A percentile compares a stretch with the other conserved stretches of the same genome.
Evolutionary conservation across 1,284 basidiomycete species (phyloP).

Genomic region (Melampsora larici-populina): DNA sequence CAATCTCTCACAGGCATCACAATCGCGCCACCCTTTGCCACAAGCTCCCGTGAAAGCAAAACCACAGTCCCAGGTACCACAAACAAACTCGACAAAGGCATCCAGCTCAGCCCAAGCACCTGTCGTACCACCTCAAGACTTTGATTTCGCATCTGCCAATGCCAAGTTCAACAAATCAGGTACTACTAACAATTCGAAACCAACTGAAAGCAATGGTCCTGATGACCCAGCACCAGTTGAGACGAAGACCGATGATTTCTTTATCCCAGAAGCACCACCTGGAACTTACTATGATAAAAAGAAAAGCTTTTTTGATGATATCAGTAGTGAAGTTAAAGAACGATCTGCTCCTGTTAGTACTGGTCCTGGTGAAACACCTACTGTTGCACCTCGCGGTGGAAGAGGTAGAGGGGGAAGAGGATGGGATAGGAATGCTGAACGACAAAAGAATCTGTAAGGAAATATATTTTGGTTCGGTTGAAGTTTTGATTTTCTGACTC

Average conservation of each 20-base stretch:
- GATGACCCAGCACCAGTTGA: background rate
- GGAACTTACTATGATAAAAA: conserved; percentile 40
- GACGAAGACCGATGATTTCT: conserved; percentile 18
- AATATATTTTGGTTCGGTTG: background rate
- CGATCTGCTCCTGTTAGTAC: background rate
- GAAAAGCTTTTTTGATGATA: conserved; percentile 43
- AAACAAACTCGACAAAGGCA: conserved; percentile 3
- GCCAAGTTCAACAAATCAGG: conserved; percentile 32
- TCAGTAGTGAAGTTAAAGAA: conserved; percentile 38
- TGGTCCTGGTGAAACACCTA: background rate
- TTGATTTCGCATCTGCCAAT: conserved; percentile 36
- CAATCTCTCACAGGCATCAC: conserved; percentile 3
- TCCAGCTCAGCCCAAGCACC: background rate
- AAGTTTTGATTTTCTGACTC: background rate
- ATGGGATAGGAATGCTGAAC: conserved; percentile 37
- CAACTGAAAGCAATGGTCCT: background rate
- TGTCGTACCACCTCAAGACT: conserved; percentile 29
- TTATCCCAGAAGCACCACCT: conserved; percentile 32
- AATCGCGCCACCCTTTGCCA: conserved; percentile 19
- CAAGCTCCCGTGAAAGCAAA: conserved; percentile 19
- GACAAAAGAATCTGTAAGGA: conserved; percentile 40
- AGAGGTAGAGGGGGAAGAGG: conserved; percentile 18
- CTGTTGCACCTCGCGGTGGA: background rate
- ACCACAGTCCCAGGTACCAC: background rate
- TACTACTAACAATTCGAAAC: background rate